phyloP scores from a whole-genome alignment of 2,329 filamentous ascomycete species.

The Colletotrichum agaves region DNA sequence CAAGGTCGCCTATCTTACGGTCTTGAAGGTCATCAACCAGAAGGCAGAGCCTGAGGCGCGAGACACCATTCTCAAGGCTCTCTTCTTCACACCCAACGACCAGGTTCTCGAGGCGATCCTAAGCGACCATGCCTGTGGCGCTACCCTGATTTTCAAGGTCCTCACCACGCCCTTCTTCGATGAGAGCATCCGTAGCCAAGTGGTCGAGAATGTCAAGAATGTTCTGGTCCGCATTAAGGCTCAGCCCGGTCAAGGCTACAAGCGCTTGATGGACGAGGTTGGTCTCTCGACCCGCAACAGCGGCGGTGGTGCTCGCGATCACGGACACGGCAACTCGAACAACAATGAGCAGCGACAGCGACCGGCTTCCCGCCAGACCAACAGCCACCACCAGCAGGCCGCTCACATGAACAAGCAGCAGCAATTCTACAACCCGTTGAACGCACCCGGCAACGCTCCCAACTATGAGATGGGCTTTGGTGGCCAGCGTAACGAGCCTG shows the following conservation, averaged over 20 bases:
- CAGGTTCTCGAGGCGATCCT: constrained; percentile 90
- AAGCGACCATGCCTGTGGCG: constrained; percentile 89
- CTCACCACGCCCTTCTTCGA: constrained; percentile 98
- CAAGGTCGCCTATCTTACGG: constrained; percentile 97
- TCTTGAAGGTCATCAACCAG: constrained; percentile 98
- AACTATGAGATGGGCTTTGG: constrained; percentile 64
- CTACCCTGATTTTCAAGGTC: constrained; percentile 98
- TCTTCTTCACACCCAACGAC: constrained; percentile 92
- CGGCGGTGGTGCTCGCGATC: constrained; percentile 56
- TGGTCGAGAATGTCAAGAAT: constrained; percentile 90
- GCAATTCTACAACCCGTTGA: constrained; percentile 63
- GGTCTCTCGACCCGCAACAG: constrained; percentile 78
- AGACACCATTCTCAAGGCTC: constrained; percentile 86
- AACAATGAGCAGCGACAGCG: constrained; percentile 63
- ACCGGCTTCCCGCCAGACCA: constrained; percentile 66
- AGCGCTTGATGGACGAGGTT: constrained; percentile 98
- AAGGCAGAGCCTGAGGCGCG: constrained; percentile 93
- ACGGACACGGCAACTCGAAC: constrained; percentile 43
- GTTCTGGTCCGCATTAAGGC: constrained; percentile 92
- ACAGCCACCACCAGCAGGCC: constrained; percentile 54
- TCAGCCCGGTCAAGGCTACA: constrained; percentile 94
- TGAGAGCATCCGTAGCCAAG: constrained; percentile 86
- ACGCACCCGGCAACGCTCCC: constrained; percentile 50
- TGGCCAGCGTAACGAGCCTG: constrained; percentile 63
- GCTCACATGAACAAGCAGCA: constrained; percentile 56